phyloP scores from a whole-genome alignment of 164 flowering plant species.

The Annona squamosa region DNA sequence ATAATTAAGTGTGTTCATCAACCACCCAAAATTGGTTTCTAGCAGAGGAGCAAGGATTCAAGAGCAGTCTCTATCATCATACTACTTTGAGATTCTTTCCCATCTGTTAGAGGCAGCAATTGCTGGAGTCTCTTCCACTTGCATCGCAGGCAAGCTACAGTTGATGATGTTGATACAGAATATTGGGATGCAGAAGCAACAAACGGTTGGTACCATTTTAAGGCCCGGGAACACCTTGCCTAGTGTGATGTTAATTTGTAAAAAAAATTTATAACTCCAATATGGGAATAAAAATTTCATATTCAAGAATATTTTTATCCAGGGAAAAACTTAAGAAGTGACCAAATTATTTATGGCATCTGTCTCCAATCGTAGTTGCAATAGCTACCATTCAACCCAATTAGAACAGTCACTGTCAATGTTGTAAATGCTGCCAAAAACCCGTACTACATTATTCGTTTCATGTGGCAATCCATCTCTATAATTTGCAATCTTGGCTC shows the following conservation, averaged over 20 bases:
- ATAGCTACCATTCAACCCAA: background rate
- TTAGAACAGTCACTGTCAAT: background rate
- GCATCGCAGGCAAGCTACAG: background rate
- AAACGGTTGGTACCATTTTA: background rate
- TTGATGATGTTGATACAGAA: background rate
- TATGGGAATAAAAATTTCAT: background rate
- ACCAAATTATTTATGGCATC: background rate
- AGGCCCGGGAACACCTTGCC: background rate
- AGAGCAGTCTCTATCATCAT: too few relatives aligned
- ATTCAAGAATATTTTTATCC: background rate
- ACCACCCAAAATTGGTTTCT: too few relatives aligned
- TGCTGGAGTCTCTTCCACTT: background rate
- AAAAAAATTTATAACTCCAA: background rate
- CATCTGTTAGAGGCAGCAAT: too few relatives aligned
- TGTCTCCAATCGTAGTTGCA: background rate
- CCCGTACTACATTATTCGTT: background rate
- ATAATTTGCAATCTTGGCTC: background rate
- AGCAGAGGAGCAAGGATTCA: too few relatives aligned
- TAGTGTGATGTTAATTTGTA: too few relatives aligned
- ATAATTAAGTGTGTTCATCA: too few relatives aligned
- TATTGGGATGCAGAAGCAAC: background rate
- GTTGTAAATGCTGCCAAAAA: background rate
- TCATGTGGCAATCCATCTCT: background rate
- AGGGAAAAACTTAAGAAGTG: background rate
- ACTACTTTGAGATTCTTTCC: too few relatives aligned